Conservation (phyloP, 495 filamentous ascomycete genomes). For the Penicillium maclennaniae region DNA sequence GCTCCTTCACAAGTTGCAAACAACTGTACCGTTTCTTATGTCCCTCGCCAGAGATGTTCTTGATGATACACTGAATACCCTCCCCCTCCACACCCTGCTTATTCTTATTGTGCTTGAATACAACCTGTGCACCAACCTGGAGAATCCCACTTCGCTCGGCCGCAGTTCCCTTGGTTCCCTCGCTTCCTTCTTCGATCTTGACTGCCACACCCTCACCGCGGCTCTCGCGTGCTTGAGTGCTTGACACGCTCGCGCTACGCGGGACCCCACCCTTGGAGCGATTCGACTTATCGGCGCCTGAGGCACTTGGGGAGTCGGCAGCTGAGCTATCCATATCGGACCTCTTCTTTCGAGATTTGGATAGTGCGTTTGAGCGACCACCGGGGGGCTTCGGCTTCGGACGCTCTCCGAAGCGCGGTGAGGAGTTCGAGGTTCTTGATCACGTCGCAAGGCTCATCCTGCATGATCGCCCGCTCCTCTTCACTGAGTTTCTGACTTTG, state of each 20-base stretch:
- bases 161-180: conserved; percentile 45
- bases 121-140: conserved; percentile 72
- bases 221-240: conserved; percentile 38
- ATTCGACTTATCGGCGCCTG: conserved; percentile 46
- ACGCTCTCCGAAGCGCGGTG: conserved; percentile 54
- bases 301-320: conserved; percentile 67
- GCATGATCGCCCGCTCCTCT: conserved; percentile 55
- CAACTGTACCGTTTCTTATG: conserved; percentile 63
- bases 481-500: conserved; percentile 62
- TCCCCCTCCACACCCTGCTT: conserved; percentile 64
- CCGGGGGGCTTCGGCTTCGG: conserved; percentile 55
- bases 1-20: not conserved
- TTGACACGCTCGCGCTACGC: conserved; percentile 56
- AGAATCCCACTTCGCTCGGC: conserved; percentile 54
- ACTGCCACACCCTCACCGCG: conserved; percentile 41
- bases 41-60: conserved; percentile 77
- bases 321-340: conserved; percentile 67
- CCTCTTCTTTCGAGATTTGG: conserved; percentile 59
- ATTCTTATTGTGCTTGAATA: conserved; percentile 72
- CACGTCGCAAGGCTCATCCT: conserved; percentile 55
- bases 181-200: conserved; percentile 55
- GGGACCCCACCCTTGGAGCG: conserved; percentile 45
- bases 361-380: conserved; percentile 39
- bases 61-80: conserved; percentile 86
- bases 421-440: conserved; percentile 59